phyloP scores from a whole-genome alignment of 1,139 yeast genomes.

The Scheffersomyces quercinus region DNA sequence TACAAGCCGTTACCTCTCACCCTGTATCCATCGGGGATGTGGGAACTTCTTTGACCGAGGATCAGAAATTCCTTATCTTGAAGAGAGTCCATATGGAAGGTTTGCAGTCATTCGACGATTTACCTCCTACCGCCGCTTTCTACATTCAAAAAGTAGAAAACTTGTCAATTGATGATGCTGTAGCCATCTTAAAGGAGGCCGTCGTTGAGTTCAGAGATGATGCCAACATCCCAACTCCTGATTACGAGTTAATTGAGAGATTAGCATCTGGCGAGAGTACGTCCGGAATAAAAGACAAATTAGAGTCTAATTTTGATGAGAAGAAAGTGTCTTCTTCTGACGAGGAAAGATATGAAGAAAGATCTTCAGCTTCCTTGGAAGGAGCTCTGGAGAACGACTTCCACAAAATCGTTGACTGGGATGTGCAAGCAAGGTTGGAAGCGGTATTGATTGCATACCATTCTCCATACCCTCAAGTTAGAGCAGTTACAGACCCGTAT shows the following conservation, averaged over 20 bases:
- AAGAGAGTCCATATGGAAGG: conserved; percentile 27
- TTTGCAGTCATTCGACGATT: conserved; percentile 25
- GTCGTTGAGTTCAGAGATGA: conserved; percentile 22
- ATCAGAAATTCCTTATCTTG: conserved; percentile 28
- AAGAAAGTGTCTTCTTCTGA: no score
- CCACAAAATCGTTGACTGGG: conserved; percentile 3
- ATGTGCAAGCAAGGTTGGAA: conserved; percentile 5
- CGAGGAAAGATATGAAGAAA: no score
- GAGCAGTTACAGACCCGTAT: conserved; percentile 7
- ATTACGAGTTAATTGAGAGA: conserved; percentile 12
- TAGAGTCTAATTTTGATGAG: not conserved
- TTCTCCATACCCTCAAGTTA: conserved; percentile 8
- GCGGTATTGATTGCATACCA: conserved; percentile 5
- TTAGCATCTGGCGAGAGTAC: conserved; percentile 4
- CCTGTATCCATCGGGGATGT: conserved; percentile 25
- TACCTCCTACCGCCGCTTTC: conserved; percentile 27
- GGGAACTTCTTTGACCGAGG: conserved; percentile 25
- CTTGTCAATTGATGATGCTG: conserved; percentile 17
- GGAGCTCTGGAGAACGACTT: not conserved
- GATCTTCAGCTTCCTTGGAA: no score
- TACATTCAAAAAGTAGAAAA: conserved; percentile 22
- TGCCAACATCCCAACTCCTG: conserved; percentile 22
- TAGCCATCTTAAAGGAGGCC: conserved; percentile 19
- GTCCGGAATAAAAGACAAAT: not conserved
- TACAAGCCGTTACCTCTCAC: conserved; percentile 13